A percentile compares a stretch with the other conserved stretches of the same genome.
These are phyloP conservation scores for Apiospora rasikravindrae DNA, from an alignment of 2,329 filamentous ascomycete species.

Conservation along the genomic window DNA sequence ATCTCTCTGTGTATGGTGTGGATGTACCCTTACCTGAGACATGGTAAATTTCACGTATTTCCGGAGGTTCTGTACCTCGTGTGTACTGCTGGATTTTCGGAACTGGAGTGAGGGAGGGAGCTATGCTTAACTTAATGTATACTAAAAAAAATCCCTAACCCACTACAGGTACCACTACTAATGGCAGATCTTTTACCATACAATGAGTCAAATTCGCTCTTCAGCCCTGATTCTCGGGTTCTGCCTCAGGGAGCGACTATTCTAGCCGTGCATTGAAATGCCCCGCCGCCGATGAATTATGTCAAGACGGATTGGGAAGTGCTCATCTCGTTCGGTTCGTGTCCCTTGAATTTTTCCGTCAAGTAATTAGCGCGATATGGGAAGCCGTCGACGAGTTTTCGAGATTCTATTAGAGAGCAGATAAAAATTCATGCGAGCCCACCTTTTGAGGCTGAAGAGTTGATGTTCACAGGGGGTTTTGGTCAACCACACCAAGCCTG, in stretches of 20 bases:
- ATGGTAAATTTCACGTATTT: not conserved
- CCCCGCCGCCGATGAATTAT: not conserved
- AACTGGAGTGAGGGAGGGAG: not conserved
- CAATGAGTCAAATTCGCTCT: not conserved
- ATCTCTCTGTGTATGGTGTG: no score
- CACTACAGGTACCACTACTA: not conserved
- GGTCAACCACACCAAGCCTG: not conserved
- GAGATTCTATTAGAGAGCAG: constrained; percentile 2
- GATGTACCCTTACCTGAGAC: not conserved
- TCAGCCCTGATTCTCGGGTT: constrained; percentile 6
- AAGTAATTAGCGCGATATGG: not conserved
- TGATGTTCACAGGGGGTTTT: constrained; percentile 2
- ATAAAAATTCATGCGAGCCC: constrained; percentile 11
- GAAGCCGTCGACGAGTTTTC: not conserved
- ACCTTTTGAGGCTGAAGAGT: constrained; percentile 17
- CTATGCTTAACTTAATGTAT: not conserved
- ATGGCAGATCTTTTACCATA: not conserved
- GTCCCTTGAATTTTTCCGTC: not conserved
- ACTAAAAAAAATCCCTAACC: not conserved
- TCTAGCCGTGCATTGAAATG: not conserved
- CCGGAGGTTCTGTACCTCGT: not conserved
- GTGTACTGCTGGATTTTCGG: not conserved
- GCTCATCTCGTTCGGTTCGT: constrained; percentile 1
- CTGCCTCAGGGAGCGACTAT: not conserved
- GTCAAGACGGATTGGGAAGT: not conserved